Percentiles rank a stretch among this genome's conserved stretches.
Evolutionary conservation across 345 rosid species (phyloP).

Genomic region (Geranium rotundifolium): DNA sequence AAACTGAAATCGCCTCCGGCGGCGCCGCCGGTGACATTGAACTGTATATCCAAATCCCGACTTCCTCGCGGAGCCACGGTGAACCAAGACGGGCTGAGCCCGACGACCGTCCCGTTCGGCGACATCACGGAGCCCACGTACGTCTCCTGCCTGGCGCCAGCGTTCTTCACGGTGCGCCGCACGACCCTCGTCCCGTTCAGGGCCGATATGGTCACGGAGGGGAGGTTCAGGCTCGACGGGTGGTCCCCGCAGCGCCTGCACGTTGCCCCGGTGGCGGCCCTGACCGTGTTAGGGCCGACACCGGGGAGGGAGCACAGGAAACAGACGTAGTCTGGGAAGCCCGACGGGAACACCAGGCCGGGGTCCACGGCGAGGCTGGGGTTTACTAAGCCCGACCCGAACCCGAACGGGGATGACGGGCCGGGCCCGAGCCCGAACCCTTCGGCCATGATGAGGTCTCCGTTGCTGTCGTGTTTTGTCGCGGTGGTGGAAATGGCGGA

Average conservation of each 20-base stretch:
- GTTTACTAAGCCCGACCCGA: constrained; percentile 64
- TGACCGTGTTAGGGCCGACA: constrained; percentile 19
- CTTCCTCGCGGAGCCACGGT: constrained; percentile 28
- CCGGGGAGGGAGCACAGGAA: constrained; percentile 67
- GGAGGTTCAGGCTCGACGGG: constrained; percentile 64
- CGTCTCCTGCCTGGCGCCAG: constrained; percentile 38
- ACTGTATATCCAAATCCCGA: constrained; percentile 40
- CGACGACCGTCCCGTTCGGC: constrained; percentile 53
- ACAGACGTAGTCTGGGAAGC: constrained; percentile 53
- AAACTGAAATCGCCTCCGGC: constrained; percentile 46
- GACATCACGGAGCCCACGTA: constrained; percentile 37
- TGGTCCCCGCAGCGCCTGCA: constrained; percentile 36
- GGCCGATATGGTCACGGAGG: constrained; percentile 58
- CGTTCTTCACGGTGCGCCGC: constrained; percentile 48
- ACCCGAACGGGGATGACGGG: constrained; percentile 49
- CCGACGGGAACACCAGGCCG: constrained; percentile 58
- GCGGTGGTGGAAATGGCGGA: constrained; percentile 80
- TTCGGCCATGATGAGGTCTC: constrained; percentile 47
- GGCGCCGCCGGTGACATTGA: constrained; percentile 27
- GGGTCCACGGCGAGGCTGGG: constrained; percentile 67
- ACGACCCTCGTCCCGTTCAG: constrained; percentile 26
- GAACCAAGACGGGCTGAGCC: constrained; percentile 52
- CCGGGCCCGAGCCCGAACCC: constrained; percentile 23
- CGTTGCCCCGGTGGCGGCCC: constrained; percentile 36
- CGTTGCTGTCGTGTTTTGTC: constrained; percentile 30